Percentiles rank a stretch among this genome's conserved stretches.
phyloP scores from a whole-genome alignment of 495 filamentous ascomycete genomes.

The Sporormia fimetaria region DNA sequence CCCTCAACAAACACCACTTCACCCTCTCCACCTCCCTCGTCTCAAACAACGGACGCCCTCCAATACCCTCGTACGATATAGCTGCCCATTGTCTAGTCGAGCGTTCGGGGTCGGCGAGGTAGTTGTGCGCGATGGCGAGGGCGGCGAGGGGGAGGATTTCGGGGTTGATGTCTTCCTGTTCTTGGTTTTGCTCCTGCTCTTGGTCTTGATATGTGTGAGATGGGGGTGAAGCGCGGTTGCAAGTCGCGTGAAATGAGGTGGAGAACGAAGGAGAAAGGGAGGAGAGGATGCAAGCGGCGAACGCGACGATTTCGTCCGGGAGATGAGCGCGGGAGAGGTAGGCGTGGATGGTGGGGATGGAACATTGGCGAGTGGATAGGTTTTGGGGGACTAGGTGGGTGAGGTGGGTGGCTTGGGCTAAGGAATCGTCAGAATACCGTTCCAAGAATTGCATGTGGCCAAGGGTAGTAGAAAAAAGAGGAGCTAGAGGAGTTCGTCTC shows the following conservation, averaged over 20 bases:
- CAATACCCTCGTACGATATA: too few species aligned
- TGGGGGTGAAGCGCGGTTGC: background rate
- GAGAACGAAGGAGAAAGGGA: constrained; percentile 17
- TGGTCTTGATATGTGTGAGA: background rate
- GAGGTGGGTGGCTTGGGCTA: constrained; percentile 20
- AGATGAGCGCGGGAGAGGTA: constrained; percentile 20
- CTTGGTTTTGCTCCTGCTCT: background rate
- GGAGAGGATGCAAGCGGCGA: constrained; percentile 25
- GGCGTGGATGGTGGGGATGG: constrained; percentile 2
- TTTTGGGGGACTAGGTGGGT: constrained; percentile 24
- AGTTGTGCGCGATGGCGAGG: constrained; percentile 16
- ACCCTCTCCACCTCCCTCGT: constrained; percentile 12
- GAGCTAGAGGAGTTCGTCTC: background rate
- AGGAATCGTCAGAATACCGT: constrained; percentile 1
- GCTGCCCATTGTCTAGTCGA: constrained; percentile 20
- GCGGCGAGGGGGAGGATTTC: constrained; percentile 22
- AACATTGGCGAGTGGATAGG: constrained; percentile 8
- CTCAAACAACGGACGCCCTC: constrained; percentile 1
- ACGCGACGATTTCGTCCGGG: constrained; percentile 19
- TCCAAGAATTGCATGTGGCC: too few species aligned
- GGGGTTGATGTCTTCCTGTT: constrained; percentile 4
- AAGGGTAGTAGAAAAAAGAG: background rate
- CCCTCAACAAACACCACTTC: constrained; percentile 14
- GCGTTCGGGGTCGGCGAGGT: constrained; percentile 9
- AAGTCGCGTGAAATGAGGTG: constrained; percentile 8